Evolutionary conservation across 2,329 filamentous ascomycete genomes (phyloP), one percentile per base, ranked within the genome.

Genomic region (Domatiomyces globalis): DNA sequence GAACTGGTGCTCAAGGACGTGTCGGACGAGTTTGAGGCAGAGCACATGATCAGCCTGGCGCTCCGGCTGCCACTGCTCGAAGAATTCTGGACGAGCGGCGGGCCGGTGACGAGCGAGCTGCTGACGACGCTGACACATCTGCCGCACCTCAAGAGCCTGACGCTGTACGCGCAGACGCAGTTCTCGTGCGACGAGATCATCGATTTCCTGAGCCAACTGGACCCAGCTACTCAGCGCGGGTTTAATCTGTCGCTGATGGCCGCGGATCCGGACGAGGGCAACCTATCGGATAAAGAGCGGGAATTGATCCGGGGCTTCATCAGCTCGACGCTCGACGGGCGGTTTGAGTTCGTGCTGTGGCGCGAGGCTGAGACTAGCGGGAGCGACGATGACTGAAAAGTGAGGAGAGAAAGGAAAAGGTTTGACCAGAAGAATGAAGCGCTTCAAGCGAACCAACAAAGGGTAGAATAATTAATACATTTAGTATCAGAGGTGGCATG

Each of bases 1-100:
- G 62, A 64, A 36, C 60, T 68, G 2, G 60, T 64, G 15, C 58
- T 68, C 20, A 64, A 64, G 49, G 62, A 64, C 39, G 61, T 67
- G 33, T 66, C 65, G 2, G 63, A 65, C 25, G 59, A 60, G 39
- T 67, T 67, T 53, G 58, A 61, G 5, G 56, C 57, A 45, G 60
- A 62, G 12, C 61, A 67, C 49, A 58, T 66, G 46, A 57, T 60
- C 20, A 46, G 56, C 6, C 51, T 68, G 6, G 60, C 61, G 2
- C 53, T 61, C 17, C 59, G 48, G 27, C 60, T 68, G 18, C 62
- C 63, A 4, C 52, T 60, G 22, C 56, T 68, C 7, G 64, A 66
- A 49, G 58, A 60, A 20, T 61, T 68, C 15, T 65, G 61, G 59
- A 63, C 66, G 5, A 61, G 61, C 48, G 66, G 65, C 5, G 55